These are phyloP conservation scores for Pseudotulostoma volvatum DNA, from an alignment of 495 filamentous ascomycete species.

Conservation along the genomic window DNA sequence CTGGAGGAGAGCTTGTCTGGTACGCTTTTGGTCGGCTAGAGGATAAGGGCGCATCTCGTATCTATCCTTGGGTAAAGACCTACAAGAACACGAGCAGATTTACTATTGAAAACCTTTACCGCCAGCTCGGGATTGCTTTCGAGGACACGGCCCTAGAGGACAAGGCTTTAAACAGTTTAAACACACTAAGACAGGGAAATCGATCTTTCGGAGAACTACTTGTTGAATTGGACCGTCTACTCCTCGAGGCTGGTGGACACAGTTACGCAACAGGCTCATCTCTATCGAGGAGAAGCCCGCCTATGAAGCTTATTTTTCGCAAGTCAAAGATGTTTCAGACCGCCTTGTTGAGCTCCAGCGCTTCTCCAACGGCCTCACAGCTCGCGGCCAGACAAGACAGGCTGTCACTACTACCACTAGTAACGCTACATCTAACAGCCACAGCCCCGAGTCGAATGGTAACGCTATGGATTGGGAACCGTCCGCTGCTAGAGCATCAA, in stretches of 20 bases:
- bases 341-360: not conserved
- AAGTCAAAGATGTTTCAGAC: not conserved
- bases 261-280: not conserved
- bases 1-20: not conserved
- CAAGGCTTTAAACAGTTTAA: not conserved
- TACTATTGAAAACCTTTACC: not conserved
- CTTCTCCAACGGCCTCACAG: not conserved
- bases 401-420: not conserved
- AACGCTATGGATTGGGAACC: not conserved
- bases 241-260: not conserved
- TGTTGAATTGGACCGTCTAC: not conserved
- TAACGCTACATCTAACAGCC: not conserved
- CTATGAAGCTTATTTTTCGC: not conserved
- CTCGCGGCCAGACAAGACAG: not conserved
- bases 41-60: not conserved
- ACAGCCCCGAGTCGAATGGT: not conserved
- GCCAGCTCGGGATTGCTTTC: not conserved
- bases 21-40: not conserved
- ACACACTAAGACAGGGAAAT: not conserved
- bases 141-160: not conserved
- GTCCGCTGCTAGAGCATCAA: not conserved
- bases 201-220: not conserved
- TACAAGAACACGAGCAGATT: not conserved
- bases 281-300: not conserved
- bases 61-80: not conserved